Evolutionary conservation across 2,329 filamentous ascomycete genomes (phyloP).

Genomic region (Clonostachys byssicola): DNA sequence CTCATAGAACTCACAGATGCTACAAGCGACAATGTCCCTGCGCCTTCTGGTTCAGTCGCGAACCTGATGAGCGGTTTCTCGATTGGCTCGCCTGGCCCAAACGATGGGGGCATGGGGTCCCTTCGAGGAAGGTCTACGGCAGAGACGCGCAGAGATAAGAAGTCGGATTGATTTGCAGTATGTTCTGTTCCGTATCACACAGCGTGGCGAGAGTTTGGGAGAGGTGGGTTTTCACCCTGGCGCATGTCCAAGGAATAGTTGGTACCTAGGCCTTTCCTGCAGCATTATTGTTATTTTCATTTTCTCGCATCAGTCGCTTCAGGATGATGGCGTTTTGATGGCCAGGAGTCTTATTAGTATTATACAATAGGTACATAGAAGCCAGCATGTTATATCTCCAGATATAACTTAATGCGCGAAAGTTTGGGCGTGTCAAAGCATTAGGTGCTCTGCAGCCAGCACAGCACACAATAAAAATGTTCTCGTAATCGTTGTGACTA

Average conservation of each 20-base stretch:
- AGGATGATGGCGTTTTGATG: background rate
- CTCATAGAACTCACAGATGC: slow-evolving; percentile 69
- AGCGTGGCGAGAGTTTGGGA: background rate
- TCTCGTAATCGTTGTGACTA: too few species aligned
- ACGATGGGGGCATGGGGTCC: slow-evolving; percentile 24
- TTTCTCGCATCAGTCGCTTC: background rate
- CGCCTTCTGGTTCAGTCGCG: background rate
- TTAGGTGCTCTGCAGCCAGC: too few species aligned
- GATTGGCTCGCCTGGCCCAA: slow-evolving; percentile 27
- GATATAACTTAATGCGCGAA: background rate
- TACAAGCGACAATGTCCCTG: slow-evolving; percentile 47
- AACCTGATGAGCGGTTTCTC: slow-evolving; percentile 4
- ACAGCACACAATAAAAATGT: too few species aligned
- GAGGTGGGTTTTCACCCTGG: background rate
- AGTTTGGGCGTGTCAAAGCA: too few species aligned
- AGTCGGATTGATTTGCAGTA: background rate
- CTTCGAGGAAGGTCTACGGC: slow-evolving; percentile 28
- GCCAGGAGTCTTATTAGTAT: background rate
- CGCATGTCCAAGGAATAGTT: background rate
- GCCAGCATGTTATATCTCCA: background rate
- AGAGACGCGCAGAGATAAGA: background rate
- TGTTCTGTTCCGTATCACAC: background rate
- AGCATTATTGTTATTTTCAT: too few species aligned
- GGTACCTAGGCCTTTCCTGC: too few species aligned
- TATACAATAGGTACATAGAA: background rate